Percentiles rank a stretch among this genome's conserved stretches.
These are phyloP conservation scores for Neofusicoccum cordaticola DNA, from an alignment of 2,329 filamentous ascomycete species.

Conservation along the genomic window DNA sequence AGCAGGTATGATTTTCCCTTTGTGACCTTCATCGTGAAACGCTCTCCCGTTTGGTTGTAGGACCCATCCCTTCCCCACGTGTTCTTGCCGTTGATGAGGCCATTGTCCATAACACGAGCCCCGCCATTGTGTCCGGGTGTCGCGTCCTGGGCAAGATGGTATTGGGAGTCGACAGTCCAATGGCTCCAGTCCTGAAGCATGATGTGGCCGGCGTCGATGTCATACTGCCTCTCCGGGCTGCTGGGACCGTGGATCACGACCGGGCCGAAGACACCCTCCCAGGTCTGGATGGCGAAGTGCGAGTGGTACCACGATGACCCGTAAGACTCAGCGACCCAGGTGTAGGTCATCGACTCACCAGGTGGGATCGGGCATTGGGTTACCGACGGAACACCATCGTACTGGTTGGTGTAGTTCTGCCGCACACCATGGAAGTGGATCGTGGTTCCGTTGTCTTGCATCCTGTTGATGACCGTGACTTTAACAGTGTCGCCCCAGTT, in stretches of 20 bases:
- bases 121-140: conserved; percentile 30
- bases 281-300: conserved; percentile 30
- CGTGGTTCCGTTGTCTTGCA: conserved; percentile 56
- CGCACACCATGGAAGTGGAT: conserved; percentile 65
- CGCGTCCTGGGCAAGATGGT: conserved; percentile 17
- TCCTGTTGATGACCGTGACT: conserved; percentile 49
- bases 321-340: conserved; percentile 47
- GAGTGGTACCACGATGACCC: conserved; percentile 32
- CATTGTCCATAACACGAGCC: conserved; percentile 44
- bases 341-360: conserved; percentile 47
- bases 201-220: conserved; percentile 38
- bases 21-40: conserved; percentile 33
- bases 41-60: conserved; percentile 28
- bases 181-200: conserved; percentile 42
- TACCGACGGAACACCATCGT: conserved; percentile 56
- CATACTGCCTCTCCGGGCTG: conserved; percentile 32
- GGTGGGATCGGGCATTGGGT: conserved; percentile 37
- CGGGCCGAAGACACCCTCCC: conserved; percentile 38
- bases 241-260: conserved; percentile 41
- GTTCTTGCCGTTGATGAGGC: conserved; percentile 58
- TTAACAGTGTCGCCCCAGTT: conserved; percentile 48
- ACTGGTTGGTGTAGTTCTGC: conserved; percentile 53
- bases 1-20: conserved; percentile 56
- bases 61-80: conserved; percentile 41
- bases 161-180: conserved; percentile 28